Percentiles rank a stretch among this genome's conserved stretches.
Evolutionary conservation across 2,329 filamentous ascomycete species (phyloP).

Genomic region (Cladosporium sp.): DNA sequence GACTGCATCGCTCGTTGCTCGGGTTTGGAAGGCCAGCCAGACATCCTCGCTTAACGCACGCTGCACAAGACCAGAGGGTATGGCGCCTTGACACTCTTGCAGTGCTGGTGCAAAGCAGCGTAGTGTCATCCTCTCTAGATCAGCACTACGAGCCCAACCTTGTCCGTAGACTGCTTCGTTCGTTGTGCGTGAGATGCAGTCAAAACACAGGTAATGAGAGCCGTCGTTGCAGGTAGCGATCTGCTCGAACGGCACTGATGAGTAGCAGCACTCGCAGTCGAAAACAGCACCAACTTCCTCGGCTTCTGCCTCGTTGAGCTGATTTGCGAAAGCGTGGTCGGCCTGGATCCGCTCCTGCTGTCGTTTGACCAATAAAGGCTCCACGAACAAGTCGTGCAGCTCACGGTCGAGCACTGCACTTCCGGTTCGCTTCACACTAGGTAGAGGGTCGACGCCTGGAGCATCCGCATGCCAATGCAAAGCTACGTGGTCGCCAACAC

Average conservation of each 20-base stretch:
- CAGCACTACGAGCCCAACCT: conserved; percentile 81
- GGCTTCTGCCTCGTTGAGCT: conserved; percentile 53
- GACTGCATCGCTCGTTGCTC: conserved; percentile 75
- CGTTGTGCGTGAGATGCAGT: conserved; percentile 78
- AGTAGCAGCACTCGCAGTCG: conserved; percentile 81
- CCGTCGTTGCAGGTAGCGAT: conserved; percentile 69
- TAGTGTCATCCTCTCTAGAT: conserved; percentile 71
- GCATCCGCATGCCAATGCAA: conserved; percentile 59
- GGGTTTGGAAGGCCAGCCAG: conserved; percentile 74
- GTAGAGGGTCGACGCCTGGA: conserved; percentile 56
- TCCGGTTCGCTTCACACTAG: conserved; percentile 66
- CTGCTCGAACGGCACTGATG: conserved; percentile 70
- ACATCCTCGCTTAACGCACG: conserved; percentile 76
- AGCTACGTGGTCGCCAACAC: conserved; percentile 61
- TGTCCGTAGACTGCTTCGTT: conserved; percentile 92
- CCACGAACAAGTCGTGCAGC: conserved; percentile 48
- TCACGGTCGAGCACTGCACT: conserved; percentile 58
- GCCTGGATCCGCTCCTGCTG: conserved; percentile 42
- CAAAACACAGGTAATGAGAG: conserved; percentile 76
- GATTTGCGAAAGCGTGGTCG: conserved; percentile 47
- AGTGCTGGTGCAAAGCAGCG: conserved; percentile 78
- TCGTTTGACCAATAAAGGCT: conserved; percentile 44
- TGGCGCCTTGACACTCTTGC: conserved; percentile 68
- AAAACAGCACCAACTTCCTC: conserved; percentile 51
- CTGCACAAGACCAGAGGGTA: conserved; percentile 69